Conservation (phyloP, 164 flowering plant genomes). For the Sedum album region DNA sequence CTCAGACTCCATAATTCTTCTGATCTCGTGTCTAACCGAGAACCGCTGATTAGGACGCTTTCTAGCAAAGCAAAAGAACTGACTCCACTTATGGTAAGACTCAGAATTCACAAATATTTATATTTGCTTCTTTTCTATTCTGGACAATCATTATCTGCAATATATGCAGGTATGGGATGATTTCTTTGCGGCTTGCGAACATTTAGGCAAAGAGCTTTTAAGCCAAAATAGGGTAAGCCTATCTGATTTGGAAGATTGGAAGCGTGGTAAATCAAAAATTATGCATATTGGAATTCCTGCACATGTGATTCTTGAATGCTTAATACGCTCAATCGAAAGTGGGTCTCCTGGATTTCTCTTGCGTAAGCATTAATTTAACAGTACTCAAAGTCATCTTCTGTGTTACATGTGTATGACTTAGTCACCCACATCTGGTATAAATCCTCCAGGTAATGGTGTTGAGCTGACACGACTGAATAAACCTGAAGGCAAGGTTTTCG, state of each 20-base stretch:
- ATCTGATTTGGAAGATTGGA: background rate
- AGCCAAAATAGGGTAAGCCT: conserved; percentile 15
- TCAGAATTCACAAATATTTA: background rate
- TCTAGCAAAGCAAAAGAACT: background rate
- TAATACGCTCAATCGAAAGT: background rate
- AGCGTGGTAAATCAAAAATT: background rate
- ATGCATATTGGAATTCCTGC: background rate
- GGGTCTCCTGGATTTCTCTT: background rate
- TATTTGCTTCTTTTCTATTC: background rate
- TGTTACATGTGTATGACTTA: no score
- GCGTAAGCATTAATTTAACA: background rate
- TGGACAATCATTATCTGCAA: background rate
- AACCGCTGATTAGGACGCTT: background rate
- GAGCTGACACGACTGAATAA: conserved; percentile 20
- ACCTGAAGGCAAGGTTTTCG: conserved; percentile 38
- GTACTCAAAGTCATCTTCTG: no score
- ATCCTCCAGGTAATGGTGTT: background rate
- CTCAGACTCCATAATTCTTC: background rate
- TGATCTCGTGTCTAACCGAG: background rate
- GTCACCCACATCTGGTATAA: no score
- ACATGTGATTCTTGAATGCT: background rate
- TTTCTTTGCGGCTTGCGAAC: conserved; percentile 24
- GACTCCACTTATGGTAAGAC: background rate
- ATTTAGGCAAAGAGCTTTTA: conserved; percentile 24
- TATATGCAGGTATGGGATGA: conserved; percentile 19